Evolutionary conservation across 345 rosid genomes (phyloP), one percentile per base, ranked within the genome.

Genomic region (Aegle marmelos): DNA sequence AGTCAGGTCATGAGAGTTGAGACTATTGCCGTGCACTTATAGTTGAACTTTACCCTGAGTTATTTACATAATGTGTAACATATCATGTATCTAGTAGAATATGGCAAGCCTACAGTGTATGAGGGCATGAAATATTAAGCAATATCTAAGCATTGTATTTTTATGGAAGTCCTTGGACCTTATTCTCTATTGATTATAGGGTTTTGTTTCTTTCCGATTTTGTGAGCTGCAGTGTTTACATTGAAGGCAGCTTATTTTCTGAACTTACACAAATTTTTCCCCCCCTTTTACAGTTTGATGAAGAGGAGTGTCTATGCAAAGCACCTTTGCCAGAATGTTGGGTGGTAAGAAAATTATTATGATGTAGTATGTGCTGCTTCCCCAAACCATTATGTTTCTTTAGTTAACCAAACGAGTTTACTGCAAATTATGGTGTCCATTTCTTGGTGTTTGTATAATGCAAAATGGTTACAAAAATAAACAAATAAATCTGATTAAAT

Each of bases 241-340:
- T 56, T 77, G 54, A n/a, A 48, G 76, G 65, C 41, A 54, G 28
- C 53, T 54, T 77, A 28, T 48, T 76, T 16, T 48, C 39, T 74
- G 28, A 74, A 78, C 80, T 70, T 37, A 64, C 54, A 74, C 37
- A 22, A 27, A 27, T 78, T 60, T 62, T 41, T 37, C 28, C 31
- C 17, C 70, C 34, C 37, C 33, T 74, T 68, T 82, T 84, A 68
- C 94, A 95, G 99, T 86, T 93, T 83, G 89, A 90, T 74, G 75
- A 86, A 21, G 97, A 92, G 80, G 97, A 89, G 71, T 79, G 85
- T 69, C 73, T 93, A 76, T 88, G 82, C 37, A 77, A 65, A 69
- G 86, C 94, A 80, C 95, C 97, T 72, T 86, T 95, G 71, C 90
- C 99, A 60, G 99, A 93, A 82, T 87, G 94, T 82, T 95, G 99